Conservation (phyloP, 352 stramenopile species). For the Elongisporangium anandrum region DNA sequence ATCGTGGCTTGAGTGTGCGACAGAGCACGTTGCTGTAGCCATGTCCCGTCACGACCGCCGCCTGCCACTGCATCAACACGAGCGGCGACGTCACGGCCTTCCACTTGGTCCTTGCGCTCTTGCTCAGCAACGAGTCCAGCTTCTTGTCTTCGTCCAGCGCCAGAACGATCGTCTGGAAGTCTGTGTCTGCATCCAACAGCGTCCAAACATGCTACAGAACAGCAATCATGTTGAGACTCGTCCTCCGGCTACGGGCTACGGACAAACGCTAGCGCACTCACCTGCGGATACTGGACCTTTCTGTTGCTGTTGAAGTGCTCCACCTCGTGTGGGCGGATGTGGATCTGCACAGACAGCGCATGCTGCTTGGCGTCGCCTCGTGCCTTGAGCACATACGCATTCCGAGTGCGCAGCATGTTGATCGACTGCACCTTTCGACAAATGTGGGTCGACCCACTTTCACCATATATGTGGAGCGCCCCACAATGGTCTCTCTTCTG, state of each 20-base stretch:
- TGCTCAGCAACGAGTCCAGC: constrained; percentile 36
- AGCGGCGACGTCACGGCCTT: constrained; percentile 22
- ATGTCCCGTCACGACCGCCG: constrained; percentile 34
- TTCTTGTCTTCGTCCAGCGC: constrained; percentile 42
- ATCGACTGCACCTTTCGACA: neutral
- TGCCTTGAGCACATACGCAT: constrained; percentile 52
- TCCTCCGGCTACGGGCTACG: neutral
- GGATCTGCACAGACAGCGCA: constrained; percentile 48
- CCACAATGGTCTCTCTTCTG: neutral
- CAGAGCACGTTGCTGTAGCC: constrained; percentile 34
- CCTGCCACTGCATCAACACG: constrained; percentile 60
- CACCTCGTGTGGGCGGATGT: constrained; percentile 55
- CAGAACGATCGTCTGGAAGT: constrained; percentile 48
- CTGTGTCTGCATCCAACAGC: constrained; percentile 42
- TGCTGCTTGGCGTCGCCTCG: constrained; percentile 42
- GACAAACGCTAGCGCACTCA: neutral
- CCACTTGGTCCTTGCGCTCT: constrained; percentile 24
- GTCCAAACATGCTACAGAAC: constrained; percentile 29
- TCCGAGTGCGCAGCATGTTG: constrained; percentile 49
- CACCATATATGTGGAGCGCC: constrained; percentile 3
- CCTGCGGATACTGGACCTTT: neutral
- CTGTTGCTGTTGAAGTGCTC: constrained; percentile 40
- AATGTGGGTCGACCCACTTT: neutral
- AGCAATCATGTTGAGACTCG: neutral
- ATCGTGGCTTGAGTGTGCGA: constrained; percentile 8